phyloP scores from a whole-genome alignment of 805 yeast species.

The Wilhelminamyces savonicus region DNA sequence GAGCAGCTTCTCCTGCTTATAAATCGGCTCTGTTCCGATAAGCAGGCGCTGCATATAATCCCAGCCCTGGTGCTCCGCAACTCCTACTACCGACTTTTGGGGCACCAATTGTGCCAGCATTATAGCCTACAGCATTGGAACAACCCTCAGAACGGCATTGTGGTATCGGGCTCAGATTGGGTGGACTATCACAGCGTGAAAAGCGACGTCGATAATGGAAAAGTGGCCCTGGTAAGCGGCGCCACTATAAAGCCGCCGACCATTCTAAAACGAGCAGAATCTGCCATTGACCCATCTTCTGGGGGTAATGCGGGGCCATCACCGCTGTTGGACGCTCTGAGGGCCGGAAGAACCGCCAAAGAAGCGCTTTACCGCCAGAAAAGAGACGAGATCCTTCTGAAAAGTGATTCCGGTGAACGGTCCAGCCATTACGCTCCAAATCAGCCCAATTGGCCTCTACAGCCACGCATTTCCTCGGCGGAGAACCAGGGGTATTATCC shows the following conservation, averaged over 20 bases:
- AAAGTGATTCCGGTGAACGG: conserved; percentile 1
- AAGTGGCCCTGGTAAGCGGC: conserved; percentile 1
- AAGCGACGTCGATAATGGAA: conserved; percentile 10
- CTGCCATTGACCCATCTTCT: too few species aligned
- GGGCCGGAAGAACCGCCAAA: conserved; percentile 30
- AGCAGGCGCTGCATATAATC: conserved; percentile 13
- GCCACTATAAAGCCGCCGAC: too few species aligned
- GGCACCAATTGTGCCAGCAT: conserved; percentile 68
- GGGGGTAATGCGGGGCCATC: too few species aligned
- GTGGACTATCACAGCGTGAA: conserved; percentile 7
- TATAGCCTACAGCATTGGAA: conserved; percentile 51
- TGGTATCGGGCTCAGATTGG: conserved; percentile 11
- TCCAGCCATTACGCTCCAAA: neutral
- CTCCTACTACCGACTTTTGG: conserved; percentile 59
- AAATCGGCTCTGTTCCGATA: conserved; percentile 28
- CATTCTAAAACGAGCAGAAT: too few species aligned
- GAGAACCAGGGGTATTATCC: neutral
- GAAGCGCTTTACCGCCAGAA: conserved; percentile 38
- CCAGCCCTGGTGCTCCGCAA: conserved; percentile 42
- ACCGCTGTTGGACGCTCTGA: conserved; percentile 7
- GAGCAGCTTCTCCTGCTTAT: conserved; percentile 13
- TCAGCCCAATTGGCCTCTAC: neutral
- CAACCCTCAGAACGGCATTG: conserved; percentile 14
- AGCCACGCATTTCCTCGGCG: neutral
- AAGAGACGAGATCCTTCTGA: conserved; percentile 32